These are phyloP conservation scores for Eimeria falciformis DNA, from an alignment of 169 alveolate species.

Conservation along the genomic window DNA sequence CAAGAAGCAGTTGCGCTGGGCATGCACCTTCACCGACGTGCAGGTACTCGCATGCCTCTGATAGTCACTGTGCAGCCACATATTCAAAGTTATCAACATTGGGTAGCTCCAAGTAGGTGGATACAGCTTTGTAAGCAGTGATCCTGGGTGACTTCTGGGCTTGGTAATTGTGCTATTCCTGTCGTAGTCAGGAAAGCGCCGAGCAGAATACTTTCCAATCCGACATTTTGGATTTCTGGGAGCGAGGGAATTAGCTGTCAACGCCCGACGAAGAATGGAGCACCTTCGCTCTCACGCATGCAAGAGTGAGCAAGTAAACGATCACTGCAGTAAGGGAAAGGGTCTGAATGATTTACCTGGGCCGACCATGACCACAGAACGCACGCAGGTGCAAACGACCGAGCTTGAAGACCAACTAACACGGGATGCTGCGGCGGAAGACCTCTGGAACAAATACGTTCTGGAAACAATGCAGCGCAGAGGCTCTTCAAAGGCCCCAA, in stretches of 20 bases:
- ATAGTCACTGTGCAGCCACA: background rate
- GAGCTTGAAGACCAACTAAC: background rate
- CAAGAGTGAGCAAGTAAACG: background rate
- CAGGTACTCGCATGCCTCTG: background rate
- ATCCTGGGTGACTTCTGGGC: no score
- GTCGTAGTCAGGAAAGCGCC: slow-evolving; percentile 60
- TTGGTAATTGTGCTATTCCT: background rate
- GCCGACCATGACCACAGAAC: background rate
- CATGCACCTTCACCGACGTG: slow-evolving; percentile 76
- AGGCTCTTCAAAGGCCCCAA: background rate
- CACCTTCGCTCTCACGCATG: slow-evolving; percentile 25
- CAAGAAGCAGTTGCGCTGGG: slow-evolving; percentile 80
- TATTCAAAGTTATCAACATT: background rate
- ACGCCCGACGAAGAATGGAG: slow-evolving; percentile 61
- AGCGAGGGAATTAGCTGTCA: slow-evolving; percentile 57
- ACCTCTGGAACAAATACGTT: slow-evolving; percentile 60
- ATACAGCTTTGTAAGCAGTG: no score
- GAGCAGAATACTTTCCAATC: slow-evolving; percentile 75
- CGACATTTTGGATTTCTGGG: slow-evolving; percentile 70
- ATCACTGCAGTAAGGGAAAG: background rate
- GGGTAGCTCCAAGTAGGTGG: background rate
- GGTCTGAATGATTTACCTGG: background rate
- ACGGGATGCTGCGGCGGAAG: background rate
- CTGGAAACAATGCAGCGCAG: slow-evolving; percentile 44
- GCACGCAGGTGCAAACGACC: slow-evolving; percentile 3